Percentiles rank a stretch among this genome's conserved stretches.
These are phyloP conservation scores for Tillandsia fasciculata DNA, from an alignment of 176 grass and related monocot genomes.

Conservation along the genomic window DNA sequence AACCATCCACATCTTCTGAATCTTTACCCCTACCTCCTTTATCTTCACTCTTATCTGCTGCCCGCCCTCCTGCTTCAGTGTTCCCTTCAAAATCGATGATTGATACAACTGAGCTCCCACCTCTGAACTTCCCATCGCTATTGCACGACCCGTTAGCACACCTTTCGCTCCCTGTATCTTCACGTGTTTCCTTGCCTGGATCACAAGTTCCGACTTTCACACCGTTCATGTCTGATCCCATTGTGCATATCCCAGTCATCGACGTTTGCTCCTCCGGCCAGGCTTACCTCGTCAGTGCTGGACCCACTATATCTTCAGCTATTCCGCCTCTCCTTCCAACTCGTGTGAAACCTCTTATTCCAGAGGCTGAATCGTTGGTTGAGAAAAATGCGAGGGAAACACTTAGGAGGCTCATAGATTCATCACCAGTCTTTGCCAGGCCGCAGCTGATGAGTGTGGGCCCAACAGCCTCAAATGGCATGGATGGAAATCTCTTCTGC, in stretches of 20 bases:
- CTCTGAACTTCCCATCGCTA: slow-evolving; percentile 41
- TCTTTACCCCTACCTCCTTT: slow-evolving; percentile 29
- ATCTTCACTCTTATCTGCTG: slow-evolving; percentile 40
- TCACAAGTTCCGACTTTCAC: slow-evolving; percentile 76
- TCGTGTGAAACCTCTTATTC: slow-evolving; percentile 52
- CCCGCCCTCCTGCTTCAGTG: slow-evolving; percentile 23
- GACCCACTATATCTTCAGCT: slow-evolving; percentile 55
- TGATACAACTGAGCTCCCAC: slow-evolving; percentile 31
- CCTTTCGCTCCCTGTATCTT: slow-evolving; percentile 47
- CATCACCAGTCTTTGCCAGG: slow-evolving; percentile 29
- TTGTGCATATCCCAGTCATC: slow-evolving; percentile 86
- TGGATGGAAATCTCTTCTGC: slow-evolving; percentile 25
- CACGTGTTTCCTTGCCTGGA: slow-evolving; percentile 46
- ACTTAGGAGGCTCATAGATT: slow-evolving; percentile 73
- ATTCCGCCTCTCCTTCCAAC: slow-evolving; percentile 45
- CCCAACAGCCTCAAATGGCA: slow-evolving; percentile 27
- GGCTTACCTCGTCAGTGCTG: slow-evolving; percentile 80
- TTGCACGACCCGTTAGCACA: slow-evolving; percentile 55
- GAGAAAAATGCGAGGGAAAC: slow-evolving; percentile 92
- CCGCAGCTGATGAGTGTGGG: slow-evolving; percentile 43
- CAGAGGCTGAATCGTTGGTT: slow-evolving; percentile 50
- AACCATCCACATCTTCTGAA: slow-evolving; percentile 32
- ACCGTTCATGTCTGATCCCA: slow-evolving; percentile 86
- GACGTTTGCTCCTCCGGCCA: slow-evolving; percentile 80
- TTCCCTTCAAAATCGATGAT: slow-evolving; percentile 33